A percentile compares a stretch with the other conserved stretches of the same genome.
phyloP scores from a whole-genome alignment of 108 stramenopile genomes.

The Bacterosira constricta region DNA sequence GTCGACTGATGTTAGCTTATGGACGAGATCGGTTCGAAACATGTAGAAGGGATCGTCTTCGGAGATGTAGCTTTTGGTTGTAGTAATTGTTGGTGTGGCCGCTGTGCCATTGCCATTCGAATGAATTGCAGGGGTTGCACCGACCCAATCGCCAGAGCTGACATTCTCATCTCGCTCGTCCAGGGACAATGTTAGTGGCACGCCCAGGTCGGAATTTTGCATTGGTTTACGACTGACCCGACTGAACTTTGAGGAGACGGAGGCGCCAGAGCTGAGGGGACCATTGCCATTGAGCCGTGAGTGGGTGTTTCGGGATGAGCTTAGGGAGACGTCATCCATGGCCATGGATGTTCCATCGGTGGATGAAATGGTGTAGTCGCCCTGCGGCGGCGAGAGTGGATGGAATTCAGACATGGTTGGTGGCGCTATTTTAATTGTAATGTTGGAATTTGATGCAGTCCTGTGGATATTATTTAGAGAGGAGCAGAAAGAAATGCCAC shows the following conservation, averaged over 20 bases:
- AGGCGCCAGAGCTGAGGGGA: constrained; percentile 6
- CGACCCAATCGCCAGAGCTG: not conserved
- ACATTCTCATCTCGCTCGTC: constrained; percentile 3
- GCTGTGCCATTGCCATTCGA: not conserved
- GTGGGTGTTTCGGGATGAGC: not conserved
- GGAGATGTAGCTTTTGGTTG: constrained; percentile 19
- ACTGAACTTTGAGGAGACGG: constrained; percentile 30
- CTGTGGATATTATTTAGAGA: no score
- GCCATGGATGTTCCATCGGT: not conserved
- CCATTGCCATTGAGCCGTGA: not conserved
- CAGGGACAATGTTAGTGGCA: constrained; percentile 10
- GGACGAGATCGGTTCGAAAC: constrained; percentile 72
- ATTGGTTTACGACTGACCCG: not conserved
- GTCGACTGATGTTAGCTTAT: constrained; percentile 65
- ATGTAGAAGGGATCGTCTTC: constrained; percentile 80
- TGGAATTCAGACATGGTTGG: constrained; percentile 7
- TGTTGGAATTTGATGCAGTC: no score
- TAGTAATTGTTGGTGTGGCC: not conserved
- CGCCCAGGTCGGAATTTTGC: constrained; percentile 18
- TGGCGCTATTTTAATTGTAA: no score
- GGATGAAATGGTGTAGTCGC: constrained; percentile 15
- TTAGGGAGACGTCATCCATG: constrained; percentile 23
- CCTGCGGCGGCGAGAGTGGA: not conserved
- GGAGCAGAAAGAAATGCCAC: no score
- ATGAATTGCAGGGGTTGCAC: not conserved